Base-by-base conservation (phyloP, 176 grass and related monocot genomes). In the Musa itinerans region DNA sequence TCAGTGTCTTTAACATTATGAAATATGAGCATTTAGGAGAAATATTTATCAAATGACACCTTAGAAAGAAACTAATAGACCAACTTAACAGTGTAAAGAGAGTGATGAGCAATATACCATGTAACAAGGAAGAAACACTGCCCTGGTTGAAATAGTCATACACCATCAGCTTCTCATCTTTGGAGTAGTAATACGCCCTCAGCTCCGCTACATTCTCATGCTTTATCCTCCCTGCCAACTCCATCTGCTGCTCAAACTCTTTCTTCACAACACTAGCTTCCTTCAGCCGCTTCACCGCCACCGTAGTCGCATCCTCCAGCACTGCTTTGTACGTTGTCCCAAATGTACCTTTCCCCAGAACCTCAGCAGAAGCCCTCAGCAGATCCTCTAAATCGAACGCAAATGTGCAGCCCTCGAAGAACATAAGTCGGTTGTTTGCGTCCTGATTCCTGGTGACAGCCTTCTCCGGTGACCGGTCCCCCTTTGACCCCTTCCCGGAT, bases 171-270 rank as follows among this genome's bases (percentile, higher is more conserved):
- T 98, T 98, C 84, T 98, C 94, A 76, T 98, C 94, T 84, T 98
- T 98, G 58, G 94, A 98, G 78, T 89, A 98, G 87, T 91, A 98
- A 78, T 93, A 98, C 0, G 90, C 94, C 20, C 90, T 74, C 48
- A 98, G 81, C 68, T 98, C 94, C 0, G 78, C 90, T 54, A 98
- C 94, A 68, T 89, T 89, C 43, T 80, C 86, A 49, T 93, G 88
- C 0, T 86, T 92, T 51, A 87, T 89, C 76, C 82, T 83, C 1
- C 90, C 94, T 0, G 93, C 83, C 6, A 86, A 65, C 84, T 98
- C 94, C 90, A 98, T 91, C 80, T 93, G 94, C 78, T 93, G 94
- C 82, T 98, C 94, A 51, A 98, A 98, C 24, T 98, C 94, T 25
- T 89, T 89, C 1, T 88, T 85, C 0, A 88, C 94, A 0, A 83